Conservation (phyloP, 192 early-diverging fungal genomes). For the Pilobolus umbonatus region DNA sequence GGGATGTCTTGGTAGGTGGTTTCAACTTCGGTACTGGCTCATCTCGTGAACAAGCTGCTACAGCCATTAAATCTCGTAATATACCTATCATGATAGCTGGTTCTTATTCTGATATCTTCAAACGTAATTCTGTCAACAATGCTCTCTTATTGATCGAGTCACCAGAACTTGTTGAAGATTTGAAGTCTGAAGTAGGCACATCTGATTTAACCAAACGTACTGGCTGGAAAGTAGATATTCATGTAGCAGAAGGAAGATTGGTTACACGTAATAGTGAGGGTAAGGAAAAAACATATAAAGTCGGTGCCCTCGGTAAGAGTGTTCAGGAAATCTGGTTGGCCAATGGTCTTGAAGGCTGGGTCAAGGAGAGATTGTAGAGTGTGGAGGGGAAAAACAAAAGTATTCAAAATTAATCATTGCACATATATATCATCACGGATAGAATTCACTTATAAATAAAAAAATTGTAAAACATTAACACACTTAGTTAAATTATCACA, state of each 20-base stretch:
- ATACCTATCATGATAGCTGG: conserved; percentile 84
- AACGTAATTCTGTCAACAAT: conserved; percentile 99
- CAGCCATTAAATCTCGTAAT: conserved; percentile 83
- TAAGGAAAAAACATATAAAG: conserved; percentile 40
- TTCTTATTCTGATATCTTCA: conserved; percentile 96
- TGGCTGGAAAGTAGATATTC: conserved; percentile 66
- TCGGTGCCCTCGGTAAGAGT: conserved; percentile 72
- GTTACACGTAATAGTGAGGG: conserved; percentile 35
- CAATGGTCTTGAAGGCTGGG: conserved; percentile 94
- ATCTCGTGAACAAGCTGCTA: conserved; percentile 97
- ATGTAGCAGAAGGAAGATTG: conserved; percentile 66
- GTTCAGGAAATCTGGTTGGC: conserved; percentile 97
- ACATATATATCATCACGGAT: no score
- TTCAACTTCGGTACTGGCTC: conserved; percentile 98
- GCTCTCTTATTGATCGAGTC: conserved; percentile 88
- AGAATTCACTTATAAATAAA: no score
- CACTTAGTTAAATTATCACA: no score
- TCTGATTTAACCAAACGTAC: conserved; percentile 66
- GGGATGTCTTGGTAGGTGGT: conserved; percentile 86
- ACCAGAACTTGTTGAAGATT: conserved; percentile 71
- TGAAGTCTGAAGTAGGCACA: conserved; percentile 49
- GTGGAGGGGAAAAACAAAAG: no score
- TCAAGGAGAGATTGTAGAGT: conserved; percentile 62
- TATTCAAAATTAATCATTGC: no score
- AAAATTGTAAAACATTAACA: no score